phyloP scores from a whole-genome alignment of 768 basidiomycete genomes.

The Naganishia antarctica region DNA sequence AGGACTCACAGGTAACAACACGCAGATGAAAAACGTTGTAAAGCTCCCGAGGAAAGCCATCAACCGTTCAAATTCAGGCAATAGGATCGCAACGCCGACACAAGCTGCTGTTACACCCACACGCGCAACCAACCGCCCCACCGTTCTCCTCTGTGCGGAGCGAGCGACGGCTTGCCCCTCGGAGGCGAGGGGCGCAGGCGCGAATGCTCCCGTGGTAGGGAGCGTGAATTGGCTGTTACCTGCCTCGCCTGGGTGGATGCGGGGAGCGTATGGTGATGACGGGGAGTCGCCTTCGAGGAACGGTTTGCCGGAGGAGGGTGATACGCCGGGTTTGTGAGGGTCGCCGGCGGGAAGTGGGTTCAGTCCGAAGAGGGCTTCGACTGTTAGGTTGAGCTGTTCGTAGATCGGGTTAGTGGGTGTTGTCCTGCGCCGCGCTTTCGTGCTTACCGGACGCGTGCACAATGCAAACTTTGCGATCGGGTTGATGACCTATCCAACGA shows the following conservation, averaged over 20 bases:
- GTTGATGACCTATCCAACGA: conserved; percentile 18
- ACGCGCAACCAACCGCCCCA: conserved; percentile 55
- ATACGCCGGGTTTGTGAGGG: conserved; percentile 34
- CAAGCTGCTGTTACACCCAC: conserved; percentile 59
- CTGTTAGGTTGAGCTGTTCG: conserved; percentile 67
- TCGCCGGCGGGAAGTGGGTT: conserved; percentile 48
- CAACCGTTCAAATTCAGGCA: conserved; percentile 67
- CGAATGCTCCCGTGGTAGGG: conserved; percentile 28
- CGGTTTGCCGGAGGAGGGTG: conserved; percentile 15
- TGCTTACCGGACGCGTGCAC: conserved; percentile 67
- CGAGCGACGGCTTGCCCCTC: neutral
- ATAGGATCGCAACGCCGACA: conserved; percentile 64
- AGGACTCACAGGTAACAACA: conserved; percentile 67
- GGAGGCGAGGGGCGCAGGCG: conserved; percentile 33
- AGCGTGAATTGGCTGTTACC: conserved; percentile 37
- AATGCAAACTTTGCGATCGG: conserved; percentile 74
- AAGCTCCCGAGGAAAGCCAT: conserved; percentile 93
- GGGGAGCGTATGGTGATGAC: no score
- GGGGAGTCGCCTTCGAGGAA: conserved; percentile 4
- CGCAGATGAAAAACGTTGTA: conserved; percentile 68
- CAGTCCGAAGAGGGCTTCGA: conserved; percentile 72
- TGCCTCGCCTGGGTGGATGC: conserved; percentile 36
- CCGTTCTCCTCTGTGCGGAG: conserved; percentile 32
- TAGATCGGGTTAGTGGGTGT: neutral
- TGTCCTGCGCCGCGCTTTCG: no score